Evolutionary conservation across 495 filamentous ascomycete species (phyloP), one percentile per base, ranked within the genome.

Genomic region (Penicillium alfredii): DNA sequence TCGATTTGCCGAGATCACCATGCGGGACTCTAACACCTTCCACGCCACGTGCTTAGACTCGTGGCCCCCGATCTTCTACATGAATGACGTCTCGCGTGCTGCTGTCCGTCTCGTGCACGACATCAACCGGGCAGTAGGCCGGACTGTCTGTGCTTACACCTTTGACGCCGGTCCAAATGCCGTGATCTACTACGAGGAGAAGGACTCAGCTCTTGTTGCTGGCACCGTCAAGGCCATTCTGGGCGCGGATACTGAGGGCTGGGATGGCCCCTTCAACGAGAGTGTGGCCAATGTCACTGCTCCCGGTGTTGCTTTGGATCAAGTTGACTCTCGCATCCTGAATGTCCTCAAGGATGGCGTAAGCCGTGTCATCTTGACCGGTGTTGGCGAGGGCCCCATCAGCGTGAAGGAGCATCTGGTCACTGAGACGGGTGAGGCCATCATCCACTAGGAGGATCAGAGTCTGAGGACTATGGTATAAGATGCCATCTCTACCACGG

Each of bases 161-260:
- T 99, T 95, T 55, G 92, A 99, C 61, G 92, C 92, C 1, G 92
- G 92, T 28, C 93, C 92, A 45, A 99, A 99, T 58, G 84, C 86
- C 19, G 92, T 99, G 18, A 79, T 99, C 27, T 99, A 97, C 63
- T 96, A 88, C 45, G 74, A 84, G 19, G 84, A 87, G 61, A 68
- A 85, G 71, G 75, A 89, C 49, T 75, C 79, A 31, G 72, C 66
- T 15, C 56, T 73, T 4, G 82, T 98, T 12, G 66, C 82, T 1
- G 88, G 85, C 4, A 74, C 76, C 2, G 81, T 96, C 57, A 69
- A 72, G 49, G 60, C 61, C 13, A 63, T 68, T 24, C 56, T 72
- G 15, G 73, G 67, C 14, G 34, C 53, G 15, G 61, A 53, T 12
- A 60, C 82, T 1, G 67, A 73, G 28, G 81, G 79, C n/a, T 86